Evolutionary conservation across 345 rosid genomes (phyloP).

Genomic region (Murraya koenigii): DNA sequence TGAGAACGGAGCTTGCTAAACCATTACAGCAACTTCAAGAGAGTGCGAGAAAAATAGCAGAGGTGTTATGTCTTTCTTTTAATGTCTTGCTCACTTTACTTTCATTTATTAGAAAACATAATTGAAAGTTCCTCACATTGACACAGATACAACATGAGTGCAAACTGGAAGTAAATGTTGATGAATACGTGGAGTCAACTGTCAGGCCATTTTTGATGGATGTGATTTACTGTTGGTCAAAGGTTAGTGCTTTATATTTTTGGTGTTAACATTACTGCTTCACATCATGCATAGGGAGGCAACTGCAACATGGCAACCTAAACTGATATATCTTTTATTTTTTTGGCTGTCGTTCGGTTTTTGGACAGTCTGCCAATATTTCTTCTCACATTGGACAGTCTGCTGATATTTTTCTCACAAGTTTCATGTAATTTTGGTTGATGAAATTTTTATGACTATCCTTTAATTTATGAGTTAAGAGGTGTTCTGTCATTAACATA

Average conservation of each 20-base stretch:
- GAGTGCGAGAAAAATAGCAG: conserved; percentile 94
- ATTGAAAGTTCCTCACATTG: conserved; percentile 8
- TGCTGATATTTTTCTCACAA: not conserved
- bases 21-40: conserved; percentile 97
- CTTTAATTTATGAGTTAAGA: not conserved
- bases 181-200: conserved; percentile 94
- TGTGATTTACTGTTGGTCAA: conserved; percentile 96
- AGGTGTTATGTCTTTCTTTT: conserved; percentile 43
- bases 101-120: not conserved
- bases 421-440: not conserved
- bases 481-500: not conserved
- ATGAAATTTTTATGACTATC: too few species aligned
- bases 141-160: conserved; percentile 94
- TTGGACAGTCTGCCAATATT: not conserved
- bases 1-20: conserved; percentile 84
- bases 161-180: conserved; percentile 84
- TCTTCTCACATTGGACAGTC: not conserved
- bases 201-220: conserved; percentile 94
- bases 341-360: too few species aligned
- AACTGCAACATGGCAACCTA: not conserved
- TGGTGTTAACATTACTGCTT: not conserved
- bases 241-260: conserved; percentile 45
- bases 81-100: not conserved
- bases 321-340: too few species aligned
- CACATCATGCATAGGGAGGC: not conserved